Percentiles rank a stretch among this genome's conserved stretches.
Conservation (phyloP, 129 eudicot genomes). For the Arctium lappa region DNA sequence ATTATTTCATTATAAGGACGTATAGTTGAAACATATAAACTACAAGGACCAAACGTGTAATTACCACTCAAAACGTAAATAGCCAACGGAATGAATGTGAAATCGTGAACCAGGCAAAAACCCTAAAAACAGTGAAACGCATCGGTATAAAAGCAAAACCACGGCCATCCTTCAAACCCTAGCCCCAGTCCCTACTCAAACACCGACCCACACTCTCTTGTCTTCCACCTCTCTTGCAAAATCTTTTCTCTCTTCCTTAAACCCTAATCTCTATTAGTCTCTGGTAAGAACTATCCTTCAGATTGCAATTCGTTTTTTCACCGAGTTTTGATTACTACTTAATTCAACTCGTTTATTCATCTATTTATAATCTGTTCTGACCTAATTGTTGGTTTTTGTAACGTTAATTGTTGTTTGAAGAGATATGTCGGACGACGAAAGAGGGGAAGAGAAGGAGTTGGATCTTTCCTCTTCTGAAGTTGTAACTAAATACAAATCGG, state of each 20-base stretch:
- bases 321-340: not conserved
- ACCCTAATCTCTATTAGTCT: not conserved
- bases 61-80: not conserved
- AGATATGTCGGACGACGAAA: slow-evolving; percentile 86
- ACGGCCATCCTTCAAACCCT: slow-evolving; percentile 9
- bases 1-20: not conserved
- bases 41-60: not conserved
- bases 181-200: not conserved
- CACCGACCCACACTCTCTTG: not conserved
- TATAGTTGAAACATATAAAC: not conserved
- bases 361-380: not conserved
- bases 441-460: slow-evolving; percentile 77
- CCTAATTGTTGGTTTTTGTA: slow-evolving; percentile 1
- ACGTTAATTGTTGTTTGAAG: not conserved
- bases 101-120: not conserved
- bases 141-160: not conserved
- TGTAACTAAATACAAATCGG: slow-evolving; percentile 88
- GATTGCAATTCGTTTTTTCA: not conserved
- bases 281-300: not conserved
- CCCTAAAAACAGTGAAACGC: not conserved
- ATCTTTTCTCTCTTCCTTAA: not conserved
- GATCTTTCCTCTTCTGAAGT: slow-evolving; percentile 91
- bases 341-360: not conserved
- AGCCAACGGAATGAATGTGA: not conserved
- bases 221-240: not conserved